Base-by-base conservation (phyloP, 2,329 filamentous ascomycete species). In the Huntiella moniliformis region DNA sequence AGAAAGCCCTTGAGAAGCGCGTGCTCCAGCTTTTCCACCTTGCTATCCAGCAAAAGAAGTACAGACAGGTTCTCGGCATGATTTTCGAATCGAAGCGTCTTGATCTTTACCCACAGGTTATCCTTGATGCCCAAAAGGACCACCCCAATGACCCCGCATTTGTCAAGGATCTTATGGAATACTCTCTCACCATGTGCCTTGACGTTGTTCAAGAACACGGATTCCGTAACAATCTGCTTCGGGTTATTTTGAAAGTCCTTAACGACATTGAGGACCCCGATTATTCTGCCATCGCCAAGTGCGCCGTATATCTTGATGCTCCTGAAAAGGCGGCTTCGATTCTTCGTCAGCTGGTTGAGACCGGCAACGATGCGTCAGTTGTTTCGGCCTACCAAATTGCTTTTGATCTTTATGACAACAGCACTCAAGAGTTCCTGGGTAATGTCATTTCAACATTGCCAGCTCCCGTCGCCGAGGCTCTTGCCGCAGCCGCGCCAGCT, bases 381-480 rank as follows among this genome's bases (percentile, higher is more conserved):
- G 82, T 87, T 15, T 80, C 84, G 42, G 91, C 91, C 13, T 98
- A 96, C 61, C 91, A 98, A 60, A 93, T 98, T 48, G 91, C 88
- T 1, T 98, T 98, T 56, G 91, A 98, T 57, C 71, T 98, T 4
- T 96, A 95, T 62, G 91, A 98, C 64, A 98, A 98, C 57, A 91
- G 91, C 54, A 96, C 91, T 0, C 91, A 98, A 56, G 91, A 96
- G 59, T 98, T 98, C 56, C 64, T 98, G 17, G 78, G 79, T 53
- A 95, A 91, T 63, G 83, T 98, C 38, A 79, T 88, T 56, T 76
- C 82, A 49, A 77, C 83, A 39, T 67, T 96, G 31, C 83, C 86
- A 0, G 68, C 71, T 13, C 62, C 63, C 8, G 10, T 3, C 22
- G 10, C 22, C 3, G 65, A 71, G 46, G 44, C 54, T 47, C 41